These are phyloP conservation scores for Hepatocystis sp. DNA, from an alignment of 169 alveolate genomes.

Conservation along the genomic window DNA sequence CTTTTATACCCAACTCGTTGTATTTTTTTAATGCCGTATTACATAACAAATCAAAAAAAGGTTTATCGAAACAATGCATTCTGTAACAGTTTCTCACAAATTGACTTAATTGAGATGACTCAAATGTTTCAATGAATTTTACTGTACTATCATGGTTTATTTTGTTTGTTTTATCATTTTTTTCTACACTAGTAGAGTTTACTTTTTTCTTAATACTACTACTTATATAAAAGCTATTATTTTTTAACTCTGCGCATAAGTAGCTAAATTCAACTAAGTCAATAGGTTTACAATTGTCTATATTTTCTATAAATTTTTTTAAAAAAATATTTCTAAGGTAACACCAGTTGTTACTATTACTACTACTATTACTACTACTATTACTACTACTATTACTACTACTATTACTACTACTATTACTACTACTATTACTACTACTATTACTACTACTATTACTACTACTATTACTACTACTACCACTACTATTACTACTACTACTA, in stretches of 20 bases:
- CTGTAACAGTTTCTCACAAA: conserved; percentile 65
- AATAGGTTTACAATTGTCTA: conserved; percentile 13
- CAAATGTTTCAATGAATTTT: conserved; percentile 43
- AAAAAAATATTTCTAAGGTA: conserved; percentile 21
- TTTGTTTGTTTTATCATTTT: background rate
- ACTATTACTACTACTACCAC: too few relatives aligned
- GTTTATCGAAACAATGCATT: conserved; percentile 69
- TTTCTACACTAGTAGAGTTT: background rate
- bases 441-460: too few relatives aligned
- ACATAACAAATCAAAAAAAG: conserved; percentile 63
- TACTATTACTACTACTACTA: too few relatives aligned
- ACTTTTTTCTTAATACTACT: conserved; percentile 15
- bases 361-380: too few relatives aligned
- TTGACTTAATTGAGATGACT: conserved; percentile 22
- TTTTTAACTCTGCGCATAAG: conserved; percentile 67
- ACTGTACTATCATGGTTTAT: background rate
- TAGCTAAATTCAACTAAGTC: conserved; percentile 66
- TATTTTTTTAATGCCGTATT: conserved; percentile 14
- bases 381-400: too few relatives aligned
- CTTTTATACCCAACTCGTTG: background rate
- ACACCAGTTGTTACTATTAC: too few relatives aligned
- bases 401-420: too few relatives aligned
- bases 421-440: too few relatives aligned
- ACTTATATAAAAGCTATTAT: conserved; percentile 12
- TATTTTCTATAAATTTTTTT: conserved; percentile 53